These are phyloP conservation scores for Kewa caespitosa DNA, from an alignment of 179 eudicot species.

Conservation along the genomic window DNA sequence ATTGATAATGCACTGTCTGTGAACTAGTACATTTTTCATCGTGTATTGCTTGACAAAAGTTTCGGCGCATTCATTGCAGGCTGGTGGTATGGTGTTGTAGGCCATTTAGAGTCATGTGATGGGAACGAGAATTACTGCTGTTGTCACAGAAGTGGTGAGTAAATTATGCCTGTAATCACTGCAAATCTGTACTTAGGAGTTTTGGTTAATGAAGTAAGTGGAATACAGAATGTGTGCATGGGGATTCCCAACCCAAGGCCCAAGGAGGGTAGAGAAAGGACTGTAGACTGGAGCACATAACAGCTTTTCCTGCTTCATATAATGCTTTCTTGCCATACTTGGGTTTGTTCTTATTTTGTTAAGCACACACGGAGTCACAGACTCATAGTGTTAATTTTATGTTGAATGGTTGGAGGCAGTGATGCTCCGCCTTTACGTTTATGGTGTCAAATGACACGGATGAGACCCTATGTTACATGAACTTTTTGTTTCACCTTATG, in stretches of 20 bases:
- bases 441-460: not conserved
- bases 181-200: constrained; percentile 2
- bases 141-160: constrained; percentile 74
- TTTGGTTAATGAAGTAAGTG: constrained; percentile 10
- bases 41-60: constrained; percentile 6
- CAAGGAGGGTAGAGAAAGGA: not conserved
- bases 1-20: not conserved
- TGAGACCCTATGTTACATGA: too few species aligned
- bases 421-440: not conserved
- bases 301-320: not conserved
- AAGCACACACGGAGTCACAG: too few species aligned
- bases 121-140: constrained; percentile 60
- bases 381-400: too few species aligned
- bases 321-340: not conserved
- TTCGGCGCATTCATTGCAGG: constrained; percentile 48
- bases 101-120: constrained; percentile 91
- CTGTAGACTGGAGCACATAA: not conserved
- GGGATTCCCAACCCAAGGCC: not conserved
- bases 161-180: constrained; percentile 10
- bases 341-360: not conserved
- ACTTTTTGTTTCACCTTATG: too few species aligned
- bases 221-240: constrained; percentile 9
- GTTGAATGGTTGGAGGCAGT: not conserved
- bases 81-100: constrained; percentile 98
- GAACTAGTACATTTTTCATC: not conserved